A percentile compares a stretch with the other conserved stretches of the same genome.
phyloP scores from a whole-genome alignment of 495 filamentous ascomycete species.

The Tirmania nivea region DNA sequence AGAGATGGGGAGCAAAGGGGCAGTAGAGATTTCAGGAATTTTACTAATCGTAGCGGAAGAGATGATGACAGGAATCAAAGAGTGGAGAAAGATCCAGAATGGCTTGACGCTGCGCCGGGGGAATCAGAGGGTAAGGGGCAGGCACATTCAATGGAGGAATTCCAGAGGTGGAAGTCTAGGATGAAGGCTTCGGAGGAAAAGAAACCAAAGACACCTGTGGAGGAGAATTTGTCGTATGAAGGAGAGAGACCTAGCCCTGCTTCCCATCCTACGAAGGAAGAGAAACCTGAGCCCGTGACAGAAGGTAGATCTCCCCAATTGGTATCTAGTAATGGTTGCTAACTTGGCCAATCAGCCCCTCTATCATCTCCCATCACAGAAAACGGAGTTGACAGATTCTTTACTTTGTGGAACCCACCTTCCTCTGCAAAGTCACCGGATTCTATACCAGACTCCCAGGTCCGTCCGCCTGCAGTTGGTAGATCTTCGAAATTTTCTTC shows the following conservation, averaged over 20 bases:
- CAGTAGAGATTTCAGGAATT: constrained; percentile 23
- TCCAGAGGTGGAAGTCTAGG: constrained; percentile 80
- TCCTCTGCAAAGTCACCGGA: constrained; percentile 23
- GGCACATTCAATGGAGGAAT: constrained; percentile 41
- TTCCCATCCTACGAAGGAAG: constrained; percentile 20
- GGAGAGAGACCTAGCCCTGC: neutral
- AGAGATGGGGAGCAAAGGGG: neutral
- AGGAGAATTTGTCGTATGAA: neutral
- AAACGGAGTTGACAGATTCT: constrained; percentile 55
- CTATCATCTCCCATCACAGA: constrained; percentile 30
- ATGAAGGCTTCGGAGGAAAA: constrained; percentile 44
- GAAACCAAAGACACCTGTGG: neutral
- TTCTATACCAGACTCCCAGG: constrained; percentile 3
- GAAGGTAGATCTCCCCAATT: constrained; percentile 30
- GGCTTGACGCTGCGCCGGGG: constrained; percentile 51
- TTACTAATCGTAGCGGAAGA: constrained; percentile 6
- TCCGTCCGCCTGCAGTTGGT: constrained; percentile 1
- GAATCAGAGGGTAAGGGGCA: constrained; percentile 52
- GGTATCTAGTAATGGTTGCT: constrained; percentile 8
- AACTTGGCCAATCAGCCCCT: neutral
- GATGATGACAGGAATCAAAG: constrained; percentile 20
- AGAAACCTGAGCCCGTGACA: constrained; percentile 21
- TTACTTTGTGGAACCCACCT: constrained; percentile 40
- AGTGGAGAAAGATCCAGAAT: constrained; percentile 63
- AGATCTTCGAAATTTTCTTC: constrained; percentile 68